These are phyloP conservation scores for Podospora appendiculata DNA, from an alignment of 495 filamentous ascomycete species.

Conservation along the genomic window DNA sequence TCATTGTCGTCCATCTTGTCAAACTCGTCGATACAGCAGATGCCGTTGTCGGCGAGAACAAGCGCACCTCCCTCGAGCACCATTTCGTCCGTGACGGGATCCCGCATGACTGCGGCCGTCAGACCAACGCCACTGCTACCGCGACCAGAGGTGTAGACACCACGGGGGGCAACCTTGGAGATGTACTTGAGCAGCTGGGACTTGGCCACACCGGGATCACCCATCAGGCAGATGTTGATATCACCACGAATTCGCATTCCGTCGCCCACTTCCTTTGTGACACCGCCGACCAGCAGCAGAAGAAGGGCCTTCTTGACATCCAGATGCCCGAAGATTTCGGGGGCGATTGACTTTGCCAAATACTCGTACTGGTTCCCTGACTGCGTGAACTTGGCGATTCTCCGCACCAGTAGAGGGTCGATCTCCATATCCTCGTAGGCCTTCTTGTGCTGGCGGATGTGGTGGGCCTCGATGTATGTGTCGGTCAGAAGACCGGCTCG, in stretches of 20 bases:
- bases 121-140: conserved; percentile 95
- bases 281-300: conserved; percentile 88
- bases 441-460: conserved; percentile 93
- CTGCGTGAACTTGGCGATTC: conserved; percentile 72
- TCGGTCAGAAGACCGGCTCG: conserved; percentile 90
- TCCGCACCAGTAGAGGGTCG: conserved; percentile 65
- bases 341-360: conserved; percentile 89
- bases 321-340: conserved; percentile 92
- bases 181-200: conserved; percentile 97
- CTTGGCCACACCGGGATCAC: conserved; percentile 98
- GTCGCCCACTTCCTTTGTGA: conserved; percentile 94
- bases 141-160: conserved; percentile 95
- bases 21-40: conserved; percentile 99
- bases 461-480: conserved; percentile 92
- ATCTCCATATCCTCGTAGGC: conserved; percentile 79
- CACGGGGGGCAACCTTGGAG: conserved; percentile 92
- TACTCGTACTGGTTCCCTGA: conserved; percentile 92
- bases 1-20: conserved; percentile 99
- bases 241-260: conserved; percentile 98
- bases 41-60: conserved; percentile 93
- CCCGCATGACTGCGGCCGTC: conserved; percentile 96
- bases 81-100: conserved; percentile 98
- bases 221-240: conserved; percentile 98
- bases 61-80: conserved; percentile 93
- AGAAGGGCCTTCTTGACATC: conserved; percentile 98